phyloP scores from a whole-genome alignment of 495 filamentous ascomycete species.

The Hypoxylon lenormandii region DNA sequence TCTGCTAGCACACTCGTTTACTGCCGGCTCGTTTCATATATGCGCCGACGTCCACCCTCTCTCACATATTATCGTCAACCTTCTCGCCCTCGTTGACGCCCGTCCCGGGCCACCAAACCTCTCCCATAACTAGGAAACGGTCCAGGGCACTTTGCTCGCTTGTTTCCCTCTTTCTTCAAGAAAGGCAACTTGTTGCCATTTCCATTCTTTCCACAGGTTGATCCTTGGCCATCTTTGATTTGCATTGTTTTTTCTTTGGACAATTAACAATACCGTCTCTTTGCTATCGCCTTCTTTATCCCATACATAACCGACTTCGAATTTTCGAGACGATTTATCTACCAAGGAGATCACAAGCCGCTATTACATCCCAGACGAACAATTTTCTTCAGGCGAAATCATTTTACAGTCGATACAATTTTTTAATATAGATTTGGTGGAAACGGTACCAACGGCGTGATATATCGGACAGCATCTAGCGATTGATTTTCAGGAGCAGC shows the following conservation, averaged over 20 bases:
- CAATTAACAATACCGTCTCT: conserved; percentile 11
- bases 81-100: conserved; percentile 33
- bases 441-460: conserved; percentile 23
- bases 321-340: conserved; percentile 24
- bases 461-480: conserved; percentile 44
- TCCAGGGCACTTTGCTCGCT: conserved; percentile 21
- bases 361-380: conserved; percentile 18
- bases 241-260: conserved; percentile 38
- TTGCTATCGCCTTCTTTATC: conserved; percentile 25
- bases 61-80: conserved; percentile 43
- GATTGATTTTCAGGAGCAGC: conserved; percentile 38
- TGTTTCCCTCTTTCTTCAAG: conserved; percentile 30
- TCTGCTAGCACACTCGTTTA: conserved; percentile 40
- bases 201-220: conserved; percentile 65
- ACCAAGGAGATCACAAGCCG: conserved; percentile 20
- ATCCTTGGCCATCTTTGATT: conserved; percentile 60
- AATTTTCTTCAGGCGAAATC: conserved; percentile 20
- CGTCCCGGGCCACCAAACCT: conserved; percentile 16
- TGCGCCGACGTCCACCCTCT: conserved; percentile 45
- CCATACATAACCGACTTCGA: conserved; percentile 5
- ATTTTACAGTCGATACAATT: conserved; percentile 33
- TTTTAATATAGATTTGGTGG: conserved; percentile 35
- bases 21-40: conserved; percentile 48
- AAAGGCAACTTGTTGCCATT: conserved; percentile 45
- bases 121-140: conserved; percentile 17